These are phyloP conservation scores for Pythium phragmiticola DNA, from an alignment of 352 stramenopile genomes.

Conservation along the genomic window DNA sequence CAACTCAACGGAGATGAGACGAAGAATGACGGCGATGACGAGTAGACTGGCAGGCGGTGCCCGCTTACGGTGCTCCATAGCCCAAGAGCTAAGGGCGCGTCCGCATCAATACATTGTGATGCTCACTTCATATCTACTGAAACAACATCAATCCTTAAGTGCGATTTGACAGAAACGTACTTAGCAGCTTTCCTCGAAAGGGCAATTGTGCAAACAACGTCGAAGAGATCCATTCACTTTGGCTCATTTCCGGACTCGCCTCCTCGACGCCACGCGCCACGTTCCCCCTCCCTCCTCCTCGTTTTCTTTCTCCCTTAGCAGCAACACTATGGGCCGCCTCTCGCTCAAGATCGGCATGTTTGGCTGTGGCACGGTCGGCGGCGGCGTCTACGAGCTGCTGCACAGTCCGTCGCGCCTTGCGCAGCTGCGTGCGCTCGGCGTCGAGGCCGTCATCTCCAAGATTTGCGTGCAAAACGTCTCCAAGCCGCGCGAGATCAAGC, in stretches of 20 bases:
- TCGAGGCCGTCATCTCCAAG: constrained; percentile 80
- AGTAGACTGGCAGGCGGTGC: neutral
- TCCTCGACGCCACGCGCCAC: neutral
- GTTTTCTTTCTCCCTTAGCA: neutral
- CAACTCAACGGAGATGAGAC: neutral
- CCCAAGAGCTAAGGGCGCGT: neutral
- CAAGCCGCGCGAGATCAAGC: constrained; percentile 70
- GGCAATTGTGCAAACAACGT: constrained; percentile 23
- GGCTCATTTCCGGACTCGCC: constrained; percentile 6
- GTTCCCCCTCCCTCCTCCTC: neutral
- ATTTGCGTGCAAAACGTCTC: constrained; percentile 83
- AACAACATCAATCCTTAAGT: neutral
- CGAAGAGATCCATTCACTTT: neutral
- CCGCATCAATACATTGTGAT: neutral
- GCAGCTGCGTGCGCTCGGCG: constrained; percentile 57
- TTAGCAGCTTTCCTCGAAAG: constrained; percentile 1
- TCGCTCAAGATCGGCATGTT: constrained; percentile 85
- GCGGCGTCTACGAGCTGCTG: constrained; percentile 86
- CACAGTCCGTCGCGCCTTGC: constrained; percentile 55
- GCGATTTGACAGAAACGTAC: neutral
- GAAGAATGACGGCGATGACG: neutral
- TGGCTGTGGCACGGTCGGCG: constrained; percentile 86
- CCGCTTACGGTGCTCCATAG: neutral
- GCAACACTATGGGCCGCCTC: constrained; percentile 30
- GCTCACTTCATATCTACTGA: constrained; percentile 9